Base-by-base conservation (phyloP, 768 basidiomycete genomes). In the Xerocomellus amylosporus region DNA sequence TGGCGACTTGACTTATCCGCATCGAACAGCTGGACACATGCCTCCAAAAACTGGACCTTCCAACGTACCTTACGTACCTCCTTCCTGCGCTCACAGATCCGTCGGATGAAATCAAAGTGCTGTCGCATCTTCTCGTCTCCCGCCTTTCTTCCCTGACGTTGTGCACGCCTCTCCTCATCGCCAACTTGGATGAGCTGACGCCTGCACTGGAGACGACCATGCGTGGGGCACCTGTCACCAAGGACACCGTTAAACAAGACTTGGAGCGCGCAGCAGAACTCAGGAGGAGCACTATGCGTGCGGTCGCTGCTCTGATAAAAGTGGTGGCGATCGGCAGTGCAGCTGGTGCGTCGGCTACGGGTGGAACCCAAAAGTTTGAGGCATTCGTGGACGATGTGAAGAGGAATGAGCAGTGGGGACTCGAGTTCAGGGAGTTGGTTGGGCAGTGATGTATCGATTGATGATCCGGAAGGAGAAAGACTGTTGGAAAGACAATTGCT, bases 181-280 rank as follows among this genome's bases (percentile, higher is more conserved):
- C 88, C 58, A 82, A 89, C 24, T 77, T 98, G 54, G 92, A 94
- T 60, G 90, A 89, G 56, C 84, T 87, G 22, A 90, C 91, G 26
- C 87, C 89, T 6, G 83, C 85, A 49, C 78, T 98, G 57, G 89
- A 92, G 69, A 84, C 85, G 71, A 89, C 91, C 37, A 93, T 98
- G 85, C 90, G 93, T 66, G 92, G 92, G 1, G 83, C 88, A 8
- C 86, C 82, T 7, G 83, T 92, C 39, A 91, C 90, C 49, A 98
- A 98, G 74, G 96, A 98, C 66, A 92, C 93, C 0, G 95, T 97
- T 45, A 98, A 98, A 72, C 92, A 93, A 69, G 91, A 93, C 60
- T 68, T 93, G 42, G 90, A 92, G 71, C 82, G 89, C 19, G 85
- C 88, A 9, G 90, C 90, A 26, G 96, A 98, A 71, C 78, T 98